Conservation (phyloP, 192 early-diverging fungal genomes). For the Podila clonocystis region DNA sequence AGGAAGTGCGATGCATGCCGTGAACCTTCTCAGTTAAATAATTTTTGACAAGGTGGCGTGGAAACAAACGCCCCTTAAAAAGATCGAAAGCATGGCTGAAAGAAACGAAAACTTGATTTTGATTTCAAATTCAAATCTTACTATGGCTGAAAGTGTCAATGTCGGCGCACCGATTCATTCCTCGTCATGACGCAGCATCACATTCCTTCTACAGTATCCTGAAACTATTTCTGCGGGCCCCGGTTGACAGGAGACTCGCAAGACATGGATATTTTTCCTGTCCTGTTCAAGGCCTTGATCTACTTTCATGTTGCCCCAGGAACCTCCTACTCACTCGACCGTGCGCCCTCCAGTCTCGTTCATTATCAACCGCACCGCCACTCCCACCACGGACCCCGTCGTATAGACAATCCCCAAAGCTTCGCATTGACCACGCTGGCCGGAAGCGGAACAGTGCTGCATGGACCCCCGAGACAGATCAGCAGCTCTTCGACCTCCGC, state of each 20-base stretch:
- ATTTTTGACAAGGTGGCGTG: too few relatives aligned
- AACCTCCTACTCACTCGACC: too few relatives aligned
- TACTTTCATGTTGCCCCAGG: too few relatives aligned
- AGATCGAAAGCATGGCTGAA: too few relatives aligned
- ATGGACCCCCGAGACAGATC: constrained; percentile 20
- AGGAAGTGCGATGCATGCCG: too few relatives aligned
- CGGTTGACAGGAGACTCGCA: background rate
- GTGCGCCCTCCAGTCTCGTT: too few relatives aligned
- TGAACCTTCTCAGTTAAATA: too few relatives aligned
- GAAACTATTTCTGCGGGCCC: background rate
- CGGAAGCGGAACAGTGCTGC: constrained; percentile 1
- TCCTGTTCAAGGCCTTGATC: too few relatives aligned
- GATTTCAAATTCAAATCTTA: too few relatives aligned
- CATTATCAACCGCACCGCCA: background rate
- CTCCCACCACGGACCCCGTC: background rate
- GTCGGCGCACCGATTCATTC: background rate
- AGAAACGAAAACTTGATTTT: too few relatives aligned
- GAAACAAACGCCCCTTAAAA: too few relatives aligned
- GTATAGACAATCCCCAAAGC: background rate
- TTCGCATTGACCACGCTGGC: constrained; percentile 17
- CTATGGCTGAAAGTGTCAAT: background rate
- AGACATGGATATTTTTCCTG: too few relatives aligned
- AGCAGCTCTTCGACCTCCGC: constrained; percentile 6
- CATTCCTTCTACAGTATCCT: background rate
- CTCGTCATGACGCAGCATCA: background rate